Base-by-base conservation (phyloP, 768 basidiomycete genomes). In the Mycena alexandri region DNA sequence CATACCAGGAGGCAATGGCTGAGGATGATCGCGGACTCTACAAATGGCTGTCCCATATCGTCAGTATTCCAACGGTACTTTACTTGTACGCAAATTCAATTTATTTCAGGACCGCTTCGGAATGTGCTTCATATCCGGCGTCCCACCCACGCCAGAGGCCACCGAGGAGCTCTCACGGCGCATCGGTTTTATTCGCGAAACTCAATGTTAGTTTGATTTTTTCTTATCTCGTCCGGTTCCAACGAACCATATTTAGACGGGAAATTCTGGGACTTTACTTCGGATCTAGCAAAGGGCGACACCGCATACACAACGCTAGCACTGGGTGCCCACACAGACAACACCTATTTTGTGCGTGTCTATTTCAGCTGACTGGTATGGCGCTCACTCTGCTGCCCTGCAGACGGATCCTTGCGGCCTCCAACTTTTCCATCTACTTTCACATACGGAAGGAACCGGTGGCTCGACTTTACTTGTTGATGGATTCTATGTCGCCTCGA, bases 251-350 rank as follows among this genome's bases (percentile, higher is more conserved):
- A 14, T 33, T 54, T 25, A 96, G 95, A 99, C 73, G 97, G 96
- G 38, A 90, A 89, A 63, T 96, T 98, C 79, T 99, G 97, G 96
- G 95, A 98, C 74, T 97, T 99, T 74, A 98, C 95, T 0, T 89
- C 96, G 0, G 90, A 97, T 75, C 84, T 96, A 22, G 89, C 91
- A 19, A 95, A 92, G 73, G 95, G 95, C 14, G 97, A 99, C 77
- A 93, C 95, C 10, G 96, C 97, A 0, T 99, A 99, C 80, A 95
- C 95, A 5, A 93, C 90, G 8, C 79, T 97, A 50, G 92, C 91
- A 0, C 87, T 99, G 9, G 90, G 87, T 5, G 95, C 94, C 0
- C 97, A 99, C 76, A 88, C 87, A 16, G 87, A 88, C 70, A 87
- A 86, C 61, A 87, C 87, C 11, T 88, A 87, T 84, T 94, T 85